Conservation (phyloP, 257 asterid species). For the Plectranthus barbatus region DNA sequence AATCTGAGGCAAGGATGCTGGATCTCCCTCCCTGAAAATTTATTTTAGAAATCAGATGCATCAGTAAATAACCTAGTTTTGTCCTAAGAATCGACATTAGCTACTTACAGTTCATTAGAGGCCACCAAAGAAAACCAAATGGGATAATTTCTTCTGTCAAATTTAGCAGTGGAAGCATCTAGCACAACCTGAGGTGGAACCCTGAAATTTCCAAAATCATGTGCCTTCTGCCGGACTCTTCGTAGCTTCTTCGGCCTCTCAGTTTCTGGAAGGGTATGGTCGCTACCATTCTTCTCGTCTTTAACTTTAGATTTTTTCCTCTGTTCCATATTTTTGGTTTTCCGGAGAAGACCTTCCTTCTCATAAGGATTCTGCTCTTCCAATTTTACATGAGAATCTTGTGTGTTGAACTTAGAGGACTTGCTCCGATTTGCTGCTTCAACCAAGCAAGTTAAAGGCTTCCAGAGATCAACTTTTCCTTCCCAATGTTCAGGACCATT, state of each 20-base stretch:
- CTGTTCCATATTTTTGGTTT: conserved; percentile 40
- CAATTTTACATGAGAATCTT: conserved; percentile 40
- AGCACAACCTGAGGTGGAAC: conserved; percentile 58
- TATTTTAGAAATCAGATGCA: conserved; percentile 19
- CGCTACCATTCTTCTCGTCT: conserved; percentile 35
- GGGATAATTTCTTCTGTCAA: conserved; percentile 46
- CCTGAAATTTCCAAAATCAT: conserved; percentile 33
- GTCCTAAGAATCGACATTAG: conserved; percentile 12
- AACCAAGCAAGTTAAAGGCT: conserved; percentile 70
- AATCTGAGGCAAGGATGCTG: conserved; percentile 73
- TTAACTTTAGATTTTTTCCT: conserved; percentile 35
- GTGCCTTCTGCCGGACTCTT: conserved; percentile 41
- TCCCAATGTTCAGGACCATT: conserved; percentile 34
- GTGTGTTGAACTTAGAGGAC: conserved; percentile 44
- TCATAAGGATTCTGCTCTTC: conserved; percentile 42
- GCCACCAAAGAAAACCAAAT: conserved; percentile 92
- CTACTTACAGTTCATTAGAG: conserved; percentile 55
- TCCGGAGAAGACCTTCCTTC: conserved; percentile 35
- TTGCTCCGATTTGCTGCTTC: conserved; percentile 77
- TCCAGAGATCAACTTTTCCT: conserved; percentile 61
- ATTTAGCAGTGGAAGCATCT: conserved; percentile 41
- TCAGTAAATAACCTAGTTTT: conserved; percentile 1
- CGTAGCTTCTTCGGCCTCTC: conserved; percentile 52
- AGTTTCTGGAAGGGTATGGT: conserved; percentile 32
- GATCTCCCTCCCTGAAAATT: conserved; percentile 62